phyloP scores from a whole-genome alignment of 2,329 filamentous ascomycete genomes.

The Macroventuria anomochaeta region DNA sequence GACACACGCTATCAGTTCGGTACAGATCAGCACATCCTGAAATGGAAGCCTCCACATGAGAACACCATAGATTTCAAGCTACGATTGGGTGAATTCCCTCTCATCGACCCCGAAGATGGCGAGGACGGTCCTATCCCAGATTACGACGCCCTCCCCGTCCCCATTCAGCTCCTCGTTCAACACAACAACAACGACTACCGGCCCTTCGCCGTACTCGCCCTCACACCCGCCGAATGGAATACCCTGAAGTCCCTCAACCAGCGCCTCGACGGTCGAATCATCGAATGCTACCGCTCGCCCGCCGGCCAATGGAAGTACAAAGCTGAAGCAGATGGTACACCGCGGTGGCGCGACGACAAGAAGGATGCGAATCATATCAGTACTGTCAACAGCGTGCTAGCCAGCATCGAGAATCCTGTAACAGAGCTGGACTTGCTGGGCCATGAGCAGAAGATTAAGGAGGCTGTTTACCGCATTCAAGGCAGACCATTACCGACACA shows the following conservation, averaged over 20 bases:
- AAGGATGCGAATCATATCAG: slow-evolving; percentile 85
- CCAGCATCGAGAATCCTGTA: slow-evolving; percentile 87
- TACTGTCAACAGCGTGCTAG: slow-evolving; percentile 83
- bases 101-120: slow-evolving; percentile 71
- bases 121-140: slow-evolving; percentile 72
- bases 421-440: slow-evolving; percentile 79
- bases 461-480: slow-evolving; percentile 75
- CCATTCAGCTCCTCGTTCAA: slow-evolving; percentile 72
- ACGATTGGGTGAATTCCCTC: slow-evolving; percentile 73
- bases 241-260: slow-evolving; percentile 74
- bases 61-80: slow-evolving; percentile 95
- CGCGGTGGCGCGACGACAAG: slow-evolving; percentile 93
- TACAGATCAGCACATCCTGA: slow-evolving; percentile 91
- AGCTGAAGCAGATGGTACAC: slow-evolving; percentile 55
- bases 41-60: slow-evolving; percentile 96
- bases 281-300: slow-evolving; percentile 86
- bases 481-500: slow-evolving; percentile 43
- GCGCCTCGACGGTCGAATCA: slow-evolving; percentile 83
- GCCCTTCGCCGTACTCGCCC: slow-evolving; percentile 67
- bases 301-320: slow-evolving; percentile 78
- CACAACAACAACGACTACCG: slow-evolving; percentile 70
- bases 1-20: slow-evolving; percentile 85
- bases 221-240: slow-evolving; percentile 84
- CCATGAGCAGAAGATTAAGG: slow-evolving; percentile 73
- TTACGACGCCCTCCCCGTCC: slow-evolving; percentile 77